Evolutionary conservation across 805 yeast species (phyloP).

Genomic region (Candida sphagnicola): DNA sequence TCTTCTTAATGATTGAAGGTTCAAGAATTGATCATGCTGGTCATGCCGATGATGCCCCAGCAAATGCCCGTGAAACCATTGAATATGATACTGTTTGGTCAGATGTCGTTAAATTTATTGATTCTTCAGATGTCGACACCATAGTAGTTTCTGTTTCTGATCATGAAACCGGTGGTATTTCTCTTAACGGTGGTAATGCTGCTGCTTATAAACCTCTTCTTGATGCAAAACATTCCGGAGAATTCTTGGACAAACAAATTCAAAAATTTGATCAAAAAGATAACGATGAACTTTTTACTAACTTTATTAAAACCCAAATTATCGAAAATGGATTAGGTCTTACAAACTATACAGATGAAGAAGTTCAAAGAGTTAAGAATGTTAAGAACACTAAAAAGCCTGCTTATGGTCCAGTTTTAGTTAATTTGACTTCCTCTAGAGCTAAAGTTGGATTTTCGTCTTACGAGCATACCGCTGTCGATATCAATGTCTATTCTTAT

Average conservation of each 20-base stretch:
- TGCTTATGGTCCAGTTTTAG: not conserved
- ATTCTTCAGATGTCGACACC: slow-evolving; percentile 67
- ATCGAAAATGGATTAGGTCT: slow-evolving; percentile 61
- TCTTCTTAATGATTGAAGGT: slow-evolving; percentile 83
- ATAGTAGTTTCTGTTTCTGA: slow-evolving; percentile 80
- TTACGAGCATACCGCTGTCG: slow-evolving; percentile 89
- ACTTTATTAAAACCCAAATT: slow-evolving; percentile 47
- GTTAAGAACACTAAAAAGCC: not conserved
- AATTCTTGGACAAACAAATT: slow-evolving; percentile 51
- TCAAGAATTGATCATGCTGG: slow-evolving; percentile 95
- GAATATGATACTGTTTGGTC: slow-evolving; percentile 81
- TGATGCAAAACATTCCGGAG: slow-evolving; percentile 74
- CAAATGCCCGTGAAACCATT: slow-evolving; percentile 84
- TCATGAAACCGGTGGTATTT: slow-evolving; percentile 94
- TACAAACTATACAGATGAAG: slow-evolving; percentile 47
- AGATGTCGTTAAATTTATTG: slow-evolving; percentile 67
- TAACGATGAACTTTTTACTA: slow-evolving; percentile 17
- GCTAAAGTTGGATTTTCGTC: slow-evolving; percentile 89
- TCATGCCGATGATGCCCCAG: slow-evolving; percentile 88
- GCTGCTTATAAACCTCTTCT: slow-evolving; percentile 42
- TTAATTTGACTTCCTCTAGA: slow-evolving; percentile 60
- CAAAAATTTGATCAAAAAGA: slow-evolving; percentile 22
- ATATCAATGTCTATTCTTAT: slow-evolving; percentile 79
- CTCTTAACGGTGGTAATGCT: slow-evolving; percentile 75
- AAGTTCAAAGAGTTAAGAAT: slow-evolving; percentile 21